A percentile compares a stretch with the other conserved stretches of the same genome.
phyloP scores from a whole-genome alignment of 768 basidiomycete species.

The Lactarius sp. region DNA sequence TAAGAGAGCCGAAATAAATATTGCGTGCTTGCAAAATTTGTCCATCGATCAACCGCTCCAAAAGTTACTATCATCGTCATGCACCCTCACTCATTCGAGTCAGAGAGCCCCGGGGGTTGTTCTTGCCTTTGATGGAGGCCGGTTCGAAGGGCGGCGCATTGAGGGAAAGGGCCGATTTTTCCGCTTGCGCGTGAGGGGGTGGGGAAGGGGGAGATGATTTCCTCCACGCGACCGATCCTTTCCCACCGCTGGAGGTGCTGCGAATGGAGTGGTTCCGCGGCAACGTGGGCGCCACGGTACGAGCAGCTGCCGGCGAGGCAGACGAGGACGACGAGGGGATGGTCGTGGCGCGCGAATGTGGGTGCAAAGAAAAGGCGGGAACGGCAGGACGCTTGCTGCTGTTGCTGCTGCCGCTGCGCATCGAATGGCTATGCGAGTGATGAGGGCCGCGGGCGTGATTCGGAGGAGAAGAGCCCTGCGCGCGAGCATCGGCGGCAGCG shows the following conservation, averaged over 20 bases:
- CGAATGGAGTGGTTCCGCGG: background rate
- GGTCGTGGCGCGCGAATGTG: constrained; percentile 4
- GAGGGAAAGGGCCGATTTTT: constrained; percentile 44
- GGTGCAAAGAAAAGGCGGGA: background rate
- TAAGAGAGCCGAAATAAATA: constrained; percentile 5
- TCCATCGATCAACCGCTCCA: background rate
- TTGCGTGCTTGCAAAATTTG: background rate
- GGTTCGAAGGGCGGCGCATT: constrained; percentile 55
- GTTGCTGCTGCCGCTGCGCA: background rate
- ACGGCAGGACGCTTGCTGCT: constrained; percentile 18
- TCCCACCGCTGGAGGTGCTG: constrained; percentile 26
- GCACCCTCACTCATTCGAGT: no score
- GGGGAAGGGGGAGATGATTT: constrained; percentile 22
- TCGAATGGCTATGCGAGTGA: background rate
- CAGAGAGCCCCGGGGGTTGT: background rate
- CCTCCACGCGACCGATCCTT: constrained; percentile 18
- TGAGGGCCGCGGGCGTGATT: constrained; percentile 3
- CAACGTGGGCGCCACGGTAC: background rate
- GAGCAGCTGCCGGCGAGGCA: background rate
- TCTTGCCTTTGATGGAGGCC: constrained; percentile 27
- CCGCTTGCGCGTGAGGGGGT: constrained; percentile 13
- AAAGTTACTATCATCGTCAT: no score
- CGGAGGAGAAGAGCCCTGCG: background rate
- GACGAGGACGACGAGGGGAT: background rate
- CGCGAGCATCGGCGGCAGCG: constrained; percentile 7